These are phyloP conservation scores for Cavenderia fasciculata DNA, from an alignment of 78 protist genomes.

Conservation along the genomic window DNA sequence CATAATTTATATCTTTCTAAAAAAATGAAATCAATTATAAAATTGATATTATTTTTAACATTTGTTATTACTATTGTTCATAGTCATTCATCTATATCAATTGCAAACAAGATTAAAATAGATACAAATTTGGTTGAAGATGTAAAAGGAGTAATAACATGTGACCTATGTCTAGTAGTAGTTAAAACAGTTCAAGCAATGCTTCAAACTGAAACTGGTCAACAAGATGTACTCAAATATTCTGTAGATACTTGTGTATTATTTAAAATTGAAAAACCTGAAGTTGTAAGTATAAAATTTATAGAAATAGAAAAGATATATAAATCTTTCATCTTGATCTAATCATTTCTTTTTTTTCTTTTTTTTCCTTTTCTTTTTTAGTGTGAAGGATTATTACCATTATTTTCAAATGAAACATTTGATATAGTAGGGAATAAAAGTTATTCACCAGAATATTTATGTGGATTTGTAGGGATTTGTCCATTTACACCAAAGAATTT, in stretches of 20 bases:
- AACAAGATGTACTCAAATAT: not conserved
- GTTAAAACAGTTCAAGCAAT: constrained; percentile 1
- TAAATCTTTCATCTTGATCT: not conserved
- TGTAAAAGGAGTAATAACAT: constrained; percentile 8
- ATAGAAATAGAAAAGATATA: not conserved
- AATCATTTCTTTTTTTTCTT: not conserved
- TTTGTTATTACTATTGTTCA: too few relatives aligned
- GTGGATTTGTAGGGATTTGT: constrained; percentile 76
- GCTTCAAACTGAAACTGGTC: not conserved
- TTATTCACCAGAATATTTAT: constrained; percentile 22
- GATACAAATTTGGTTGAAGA: not conserved
- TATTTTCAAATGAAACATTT: constrained; percentile 42
- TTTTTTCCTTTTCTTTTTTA: not conserved
- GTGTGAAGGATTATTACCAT: constrained; percentile 56
- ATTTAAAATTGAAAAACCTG: constrained; percentile 36
- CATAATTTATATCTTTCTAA: too few relatives aligned
- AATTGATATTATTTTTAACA: too few relatives aligned
- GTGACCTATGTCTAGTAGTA: constrained; percentile 45
- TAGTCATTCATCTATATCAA: too few relatives aligned
- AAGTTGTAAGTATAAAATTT: constrained; percentile 36
- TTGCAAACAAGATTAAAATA: too few relatives aligned
- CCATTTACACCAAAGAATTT: constrained; percentile 43
- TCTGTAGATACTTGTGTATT: constrained; percentile 24
- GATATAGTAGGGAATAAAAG: constrained; percentile 14
- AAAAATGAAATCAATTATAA: too few relatives aligned